phyloP scores from a whole-genome alignment of 2,329 filamentous ascomycete species.

The Chlorencoelia australis region DNA sequence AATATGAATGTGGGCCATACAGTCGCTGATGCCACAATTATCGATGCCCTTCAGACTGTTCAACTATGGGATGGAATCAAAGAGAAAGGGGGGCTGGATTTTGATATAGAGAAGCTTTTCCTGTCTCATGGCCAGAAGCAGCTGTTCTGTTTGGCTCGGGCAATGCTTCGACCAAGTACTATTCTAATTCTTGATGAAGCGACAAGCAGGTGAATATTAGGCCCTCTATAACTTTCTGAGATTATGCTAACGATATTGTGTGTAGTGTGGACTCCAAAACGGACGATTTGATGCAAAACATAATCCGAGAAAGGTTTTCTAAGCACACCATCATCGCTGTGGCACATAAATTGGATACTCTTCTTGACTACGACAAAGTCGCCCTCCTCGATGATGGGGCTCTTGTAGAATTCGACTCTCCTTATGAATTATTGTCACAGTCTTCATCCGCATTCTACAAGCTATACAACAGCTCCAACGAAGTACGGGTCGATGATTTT shows the following conservation, averaged over 20 bases:
- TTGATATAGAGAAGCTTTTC: conserved; percentile 41
- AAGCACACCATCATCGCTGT: conserved; percentile 88
- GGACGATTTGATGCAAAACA: conserved; percentile 88
- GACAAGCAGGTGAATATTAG: conserved; percentile 32
- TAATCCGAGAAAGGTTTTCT: conserved; percentile 72
- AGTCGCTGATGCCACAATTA: conserved; percentile 32
- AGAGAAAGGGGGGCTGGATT: conserved; percentile 10
- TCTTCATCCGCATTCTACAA: neutral
- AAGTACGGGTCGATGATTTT: neutral
- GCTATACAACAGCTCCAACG: neutral
- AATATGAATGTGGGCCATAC: conserved; percentile 35
- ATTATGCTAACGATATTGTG: too few species aligned
- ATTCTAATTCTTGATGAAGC: conserved; percentile 34
- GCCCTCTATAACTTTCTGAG: too few species aligned
- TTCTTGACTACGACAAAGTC: conserved; percentile 94
- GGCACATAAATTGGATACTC: conserved; percentile 85
- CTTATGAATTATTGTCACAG: conserved; percentile 57
- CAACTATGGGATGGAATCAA: conserved; percentile 15
- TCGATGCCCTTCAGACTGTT: conserved; percentile 34
- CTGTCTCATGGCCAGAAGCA: conserved; percentile 49
- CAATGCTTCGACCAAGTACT: conserved; percentile 31
- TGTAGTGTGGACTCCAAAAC: conserved; percentile 83
- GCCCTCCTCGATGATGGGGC: conserved; percentile 82
- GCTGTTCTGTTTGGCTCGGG: conserved; percentile 38
- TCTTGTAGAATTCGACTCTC: conserved; percentile 78